These are phyloP conservation scores for Dissophora ornata DNA, from an alignment of 192 early-diverging fungal species.

Conservation along the genomic window DNA sequence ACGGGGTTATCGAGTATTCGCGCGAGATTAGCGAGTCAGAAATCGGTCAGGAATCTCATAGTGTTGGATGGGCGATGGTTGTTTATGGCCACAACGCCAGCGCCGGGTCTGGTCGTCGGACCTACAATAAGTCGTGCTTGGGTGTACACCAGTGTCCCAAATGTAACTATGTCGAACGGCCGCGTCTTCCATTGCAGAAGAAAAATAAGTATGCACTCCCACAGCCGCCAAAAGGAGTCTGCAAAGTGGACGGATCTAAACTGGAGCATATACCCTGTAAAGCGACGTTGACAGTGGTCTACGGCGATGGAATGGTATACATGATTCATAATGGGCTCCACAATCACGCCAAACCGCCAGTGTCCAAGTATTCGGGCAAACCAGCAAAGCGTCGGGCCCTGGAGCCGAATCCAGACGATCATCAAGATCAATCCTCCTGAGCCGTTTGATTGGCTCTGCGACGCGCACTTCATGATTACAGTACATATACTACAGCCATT, in stretches of 20 bases:
- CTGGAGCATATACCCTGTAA: neutral
- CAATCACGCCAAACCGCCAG: too few relatives aligned
- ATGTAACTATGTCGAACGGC: neutral
- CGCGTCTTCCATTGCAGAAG: neutral
- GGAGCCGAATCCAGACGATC: too few relatives aligned
- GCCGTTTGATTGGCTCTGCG: too few relatives aligned
- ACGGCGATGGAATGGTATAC: neutral
- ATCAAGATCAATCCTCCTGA: too few relatives aligned
- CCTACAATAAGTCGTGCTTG: slow-evolving; percentile 5
- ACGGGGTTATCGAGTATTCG: neutral
- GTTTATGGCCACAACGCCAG: slow-evolving; percentile 5
- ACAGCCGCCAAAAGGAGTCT: neutral
- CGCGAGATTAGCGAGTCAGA: neutral
- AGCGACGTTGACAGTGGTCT: neutral
- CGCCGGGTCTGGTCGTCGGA: neutral
- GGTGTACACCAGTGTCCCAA: slow-evolving; percentile 8
- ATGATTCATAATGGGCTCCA: neutral
- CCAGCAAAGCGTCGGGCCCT: too few relatives aligned
- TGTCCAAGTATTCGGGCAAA: too few relatives aligned
- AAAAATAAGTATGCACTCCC: neutral
- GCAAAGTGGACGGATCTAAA: neutral
- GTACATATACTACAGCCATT: too few relatives aligned
- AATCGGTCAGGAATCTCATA: neutral
- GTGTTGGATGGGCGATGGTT: slow-evolving; percentile 9
- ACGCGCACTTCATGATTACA: too few relatives aligned